Evolutionary conservation across 2,329 filamentous ascomycete genomes (phyloP).

Genomic region (Neofusicoccum laricinum): DNA sequence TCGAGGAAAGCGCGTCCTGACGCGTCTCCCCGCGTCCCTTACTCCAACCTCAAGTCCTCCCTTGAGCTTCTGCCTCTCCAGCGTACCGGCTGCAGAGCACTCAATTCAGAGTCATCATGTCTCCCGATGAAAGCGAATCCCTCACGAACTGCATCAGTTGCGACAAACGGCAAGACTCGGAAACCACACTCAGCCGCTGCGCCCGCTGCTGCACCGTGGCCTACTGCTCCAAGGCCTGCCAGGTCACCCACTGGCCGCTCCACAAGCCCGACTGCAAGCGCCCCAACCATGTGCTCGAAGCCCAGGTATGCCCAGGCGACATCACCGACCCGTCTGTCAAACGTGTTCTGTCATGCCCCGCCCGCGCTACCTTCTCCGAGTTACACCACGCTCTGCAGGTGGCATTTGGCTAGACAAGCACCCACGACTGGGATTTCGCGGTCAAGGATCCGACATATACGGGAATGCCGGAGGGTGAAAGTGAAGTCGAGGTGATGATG

Average conservation of each 20-base stretch:
- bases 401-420: conserved; percentile 26
- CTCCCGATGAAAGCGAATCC: too few relatives aligned
- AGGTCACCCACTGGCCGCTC: background rate
- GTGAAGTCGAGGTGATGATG: background rate
- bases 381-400: conserved; percentile 27
- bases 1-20: too few relatives aligned
- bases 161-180: too few relatives aligned
- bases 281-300: conserved; percentile 26
- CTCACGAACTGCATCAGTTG: too few relatives aligned
- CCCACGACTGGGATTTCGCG: conserved; percentile 26
- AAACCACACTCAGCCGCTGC: background rate
- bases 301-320: conserved; percentile 18
- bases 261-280: conserved; percentile 19
- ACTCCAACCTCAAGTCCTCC: too few relatives aligned
- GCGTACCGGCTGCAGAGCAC: too few relatives aligned
- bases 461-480: background rate
- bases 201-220: background rate
- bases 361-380: conserved; percentile 22
- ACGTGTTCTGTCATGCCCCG: conserved; percentile 26
- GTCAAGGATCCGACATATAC: conserved; percentile 15
- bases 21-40: too few relatives aligned
- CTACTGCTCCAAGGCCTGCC: background rate
- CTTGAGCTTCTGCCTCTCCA: too few relatives aligned
- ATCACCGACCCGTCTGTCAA: conserved; percentile 24
- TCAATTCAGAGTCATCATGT: too few relatives aligned